phyloP scores from a whole-genome alignment of 176 grass and related monocot genomes.

The Oryza meridionalis region DNA sequence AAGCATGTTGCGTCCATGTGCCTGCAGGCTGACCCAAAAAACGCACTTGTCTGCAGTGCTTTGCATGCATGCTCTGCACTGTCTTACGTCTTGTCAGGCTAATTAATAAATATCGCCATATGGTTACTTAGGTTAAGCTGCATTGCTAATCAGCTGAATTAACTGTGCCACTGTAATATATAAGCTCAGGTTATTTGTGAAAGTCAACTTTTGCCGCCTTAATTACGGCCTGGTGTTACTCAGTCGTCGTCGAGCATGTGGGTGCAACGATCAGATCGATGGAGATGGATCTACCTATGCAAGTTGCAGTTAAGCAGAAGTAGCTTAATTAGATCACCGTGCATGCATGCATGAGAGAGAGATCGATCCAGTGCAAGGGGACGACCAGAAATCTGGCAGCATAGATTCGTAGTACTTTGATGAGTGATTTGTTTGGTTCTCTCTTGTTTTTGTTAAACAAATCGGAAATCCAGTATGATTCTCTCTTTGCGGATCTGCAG shows the following conservation, averaged over 20 bases:
- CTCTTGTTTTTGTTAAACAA: neutral
- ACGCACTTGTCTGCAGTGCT: no score
- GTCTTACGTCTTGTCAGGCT: neutral
- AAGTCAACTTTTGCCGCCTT: neutral
- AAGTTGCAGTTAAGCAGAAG: neutral
- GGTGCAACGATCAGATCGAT: slow-evolving; percentile 25
- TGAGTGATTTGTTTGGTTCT: neutral
- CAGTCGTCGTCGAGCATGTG: neutral
- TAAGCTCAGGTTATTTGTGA: neutral
- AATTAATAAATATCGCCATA: neutral
- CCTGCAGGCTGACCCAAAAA: no score
- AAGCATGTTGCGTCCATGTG: slow-evolving; percentile 7
- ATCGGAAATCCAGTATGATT: neutral
- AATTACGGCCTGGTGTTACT: neutral
- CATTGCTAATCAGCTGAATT: neutral
- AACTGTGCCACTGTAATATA: neutral
- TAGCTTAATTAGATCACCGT: neutral
- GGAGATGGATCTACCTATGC: neutral
- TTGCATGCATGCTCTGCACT: neutral
- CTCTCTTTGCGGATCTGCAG: neutral
- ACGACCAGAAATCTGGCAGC: neutral
- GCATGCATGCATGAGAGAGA: neutral
- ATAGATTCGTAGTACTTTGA: no score
- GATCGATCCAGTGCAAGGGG: neutral
- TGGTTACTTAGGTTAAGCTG: no score